phyloP scores from a whole-genome alignment of 352 stramenopile genomes.

The Ophiocytium majus region DNA sequence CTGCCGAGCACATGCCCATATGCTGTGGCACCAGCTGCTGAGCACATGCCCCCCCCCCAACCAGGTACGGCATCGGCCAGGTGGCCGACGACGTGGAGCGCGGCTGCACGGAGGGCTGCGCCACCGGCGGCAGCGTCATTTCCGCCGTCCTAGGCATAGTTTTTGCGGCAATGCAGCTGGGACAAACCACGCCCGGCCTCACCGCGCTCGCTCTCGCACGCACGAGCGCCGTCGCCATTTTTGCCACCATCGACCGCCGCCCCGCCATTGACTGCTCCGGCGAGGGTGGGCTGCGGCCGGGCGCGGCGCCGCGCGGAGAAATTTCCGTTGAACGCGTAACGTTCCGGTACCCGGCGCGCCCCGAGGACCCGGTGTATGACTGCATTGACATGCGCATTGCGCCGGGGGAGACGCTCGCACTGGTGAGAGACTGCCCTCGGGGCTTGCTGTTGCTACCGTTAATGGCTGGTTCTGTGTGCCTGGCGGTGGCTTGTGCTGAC shows the following conservation, averaged over 20 bases:
- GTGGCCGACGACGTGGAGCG: conserved; percentile 41
- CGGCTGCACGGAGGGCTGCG: conserved; percentile 21
- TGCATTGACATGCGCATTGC: conserved; percentile 54
- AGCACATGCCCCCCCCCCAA: background rate
- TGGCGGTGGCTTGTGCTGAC: too few species aligned
- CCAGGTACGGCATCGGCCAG: conserved; percentile 51
- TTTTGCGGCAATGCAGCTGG: conserved; percentile 58
- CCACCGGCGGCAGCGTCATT: conserved; percentile 52
- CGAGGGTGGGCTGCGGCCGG: background rate
- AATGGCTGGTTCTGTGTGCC: too few species aligned
- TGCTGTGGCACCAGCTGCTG: background rate
- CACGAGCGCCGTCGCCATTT: conserved; percentile 58
- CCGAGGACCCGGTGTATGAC: conserved; percentile 57
- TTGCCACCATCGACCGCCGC: conserved; percentile 56
- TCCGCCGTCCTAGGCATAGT: conserved; percentile 55
- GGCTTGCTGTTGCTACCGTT: too few species aligned
- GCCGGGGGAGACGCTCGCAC: conserved; percentile 58
- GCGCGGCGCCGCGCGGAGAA: background rate
- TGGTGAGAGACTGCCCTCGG: conserved; percentile 66
- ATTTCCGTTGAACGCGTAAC: background rate
- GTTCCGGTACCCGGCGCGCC: conserved; percentile 44
- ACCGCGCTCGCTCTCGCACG: conserved; percentile 50
- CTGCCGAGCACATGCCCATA: background rate
- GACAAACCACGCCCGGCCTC: conserved; percentile 58
- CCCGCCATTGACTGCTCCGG: conserved; percentile 51